Evolutionary conservation across 1,284 basidiomycete species (phyloP), one percentile per base, ranked within the genome.

Genomic region (Puccinia triticina): DNA sequence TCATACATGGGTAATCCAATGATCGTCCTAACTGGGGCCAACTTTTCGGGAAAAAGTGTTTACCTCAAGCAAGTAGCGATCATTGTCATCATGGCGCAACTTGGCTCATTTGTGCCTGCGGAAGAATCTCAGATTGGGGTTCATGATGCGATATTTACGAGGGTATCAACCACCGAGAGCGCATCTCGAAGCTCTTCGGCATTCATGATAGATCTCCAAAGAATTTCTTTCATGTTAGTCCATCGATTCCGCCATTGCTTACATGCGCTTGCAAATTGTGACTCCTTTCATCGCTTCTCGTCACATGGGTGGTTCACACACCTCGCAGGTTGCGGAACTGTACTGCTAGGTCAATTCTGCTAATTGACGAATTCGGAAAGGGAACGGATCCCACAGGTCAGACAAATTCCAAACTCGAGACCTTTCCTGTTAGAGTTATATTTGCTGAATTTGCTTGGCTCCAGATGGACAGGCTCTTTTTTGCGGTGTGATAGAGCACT

Each of bases 81-180:
- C 37, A 93, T 98, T 77, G 89, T 92, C 8, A 93, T 99, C 83
- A 89, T 99, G 1, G 96, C 96, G 0, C 96, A 99, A 87, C 91
- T 91, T 10, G 96, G 96, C 0, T 93, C 92, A 8, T 99, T 94
- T 87, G 95, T 99, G 0, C 97, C 96, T 0, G 95, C 96, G 32
- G 91, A 92, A 74, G 86, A 87, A 29, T 94, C 94, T 0, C 88
- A 88, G 40, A 88, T 99, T 67, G 95, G 96, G 0, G 89, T 98
- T n/a, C 92, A 98, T 14, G 96, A 99, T 88, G 91, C 91, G 83
- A 89, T 99, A 10, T 98, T 98, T 87, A 95, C 94, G n/a, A 43
- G 79, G 34, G 72, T 82, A 53, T 74, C 79, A 12, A 82, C 69
- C 18, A 82, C 72, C 57, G 72, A 74, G 61, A 82, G 79, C 53